Evolutionary conservation across 2,329 filamentous ascomycete species (phyloP).

Genomic region (Helminthosporium solani): DNA sequence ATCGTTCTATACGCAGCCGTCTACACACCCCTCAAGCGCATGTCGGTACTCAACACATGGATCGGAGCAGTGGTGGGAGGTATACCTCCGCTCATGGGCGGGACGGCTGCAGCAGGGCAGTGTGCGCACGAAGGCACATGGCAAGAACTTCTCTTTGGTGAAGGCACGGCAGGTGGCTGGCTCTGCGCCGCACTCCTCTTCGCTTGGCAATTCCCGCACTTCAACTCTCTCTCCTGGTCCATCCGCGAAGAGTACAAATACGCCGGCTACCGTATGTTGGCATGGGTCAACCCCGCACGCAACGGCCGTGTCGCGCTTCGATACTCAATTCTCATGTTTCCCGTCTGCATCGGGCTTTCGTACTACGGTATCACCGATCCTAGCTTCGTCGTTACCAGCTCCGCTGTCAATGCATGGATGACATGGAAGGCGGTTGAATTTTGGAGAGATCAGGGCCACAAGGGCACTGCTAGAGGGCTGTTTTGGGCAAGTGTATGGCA

Average conservation of each 20-base stretch:
- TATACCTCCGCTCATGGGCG: conserved; percentile 96
- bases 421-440: conserved; percentile 76
- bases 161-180: conserved; percentile 77
- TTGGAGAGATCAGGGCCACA: conserved; percentile 74
- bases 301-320: conserved; percentile 86
- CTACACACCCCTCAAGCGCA: conserved; percentile 89
- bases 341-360: conserved; percentile 79
- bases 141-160: conserved; percentile 73
- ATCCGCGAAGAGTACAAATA: conserved; percentile 86
- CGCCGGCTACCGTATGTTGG: conserved; percentile 70
- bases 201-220: conserved; percentile 97
- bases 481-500: conserved; percentile 99
- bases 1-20: conserved; percentile 86
- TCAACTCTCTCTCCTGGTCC: conserved; percentile 87
- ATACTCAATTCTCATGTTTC: conserved; percentile 83
- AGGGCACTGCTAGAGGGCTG: conserved; percentile 76
- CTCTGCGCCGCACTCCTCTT: conserved; percentile 80
- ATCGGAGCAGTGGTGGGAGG: conserved; percentile 88
- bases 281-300: conserved; percentile 80
- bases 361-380: conserved; percentile 80
- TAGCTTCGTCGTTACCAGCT: conserved; percentile 78
- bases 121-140: conserved; percentile 66
- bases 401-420: conserved; percentile 84
- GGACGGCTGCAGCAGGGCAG: conserved; percentile 91
- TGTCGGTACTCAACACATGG: conserved; percentile 91